Percentiles rank a stretch among this genome's conserved stretches.
These are phyloP conservation scores for Rhizopus arrhizus DNA, from an alignment of 371 early-diverging fungal genomes.

Conservation along the genomic window DNA sequence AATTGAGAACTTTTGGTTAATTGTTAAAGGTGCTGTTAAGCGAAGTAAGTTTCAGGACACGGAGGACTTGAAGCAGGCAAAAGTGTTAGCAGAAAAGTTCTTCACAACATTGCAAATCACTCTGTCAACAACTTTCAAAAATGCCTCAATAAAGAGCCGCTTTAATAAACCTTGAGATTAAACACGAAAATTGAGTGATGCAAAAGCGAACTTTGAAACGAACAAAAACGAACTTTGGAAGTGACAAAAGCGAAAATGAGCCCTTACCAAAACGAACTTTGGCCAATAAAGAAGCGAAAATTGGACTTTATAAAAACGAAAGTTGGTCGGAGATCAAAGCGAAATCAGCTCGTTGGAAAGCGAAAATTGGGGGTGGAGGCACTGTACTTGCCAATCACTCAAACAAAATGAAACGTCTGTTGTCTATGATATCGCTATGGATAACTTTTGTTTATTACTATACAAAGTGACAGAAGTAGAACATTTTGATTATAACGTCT, in stretches of 20 bases:
- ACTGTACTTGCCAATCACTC: no score
- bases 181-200: background rate
- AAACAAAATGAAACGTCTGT: no score
- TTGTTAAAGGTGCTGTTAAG: conserved; percentile 31
- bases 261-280: no score
- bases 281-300: no score
- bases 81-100: conserved; percentile 22
- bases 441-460: conserved; percentile 73
- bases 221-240: conserved; percentile 10
- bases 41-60: conserved; percentile 23
- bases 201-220: conserved; percentile 13
- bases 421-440: conserved; percentile 74
- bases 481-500: conserved; percentile 54
- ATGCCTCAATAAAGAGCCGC: conserved; percentile 23
- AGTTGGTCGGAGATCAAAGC: no score
- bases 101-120: conserved; percentile 17
- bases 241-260: no score
- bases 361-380: no score
- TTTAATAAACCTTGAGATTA: conserved; percentile 4
- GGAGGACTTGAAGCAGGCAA: conserved; percentile 18
- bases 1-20: conserved; percentile 23
- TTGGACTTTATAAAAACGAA: no score
- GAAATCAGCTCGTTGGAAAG: no score
- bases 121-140: conserved; percentile 24
- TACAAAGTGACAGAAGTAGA: conserved; percentile 70